Evolutionary conservation across 441 rosid genomes (phyloP), one percentile per base, ranked within the genome.

Genomic region (Gossypium davidsonii): DNA sequence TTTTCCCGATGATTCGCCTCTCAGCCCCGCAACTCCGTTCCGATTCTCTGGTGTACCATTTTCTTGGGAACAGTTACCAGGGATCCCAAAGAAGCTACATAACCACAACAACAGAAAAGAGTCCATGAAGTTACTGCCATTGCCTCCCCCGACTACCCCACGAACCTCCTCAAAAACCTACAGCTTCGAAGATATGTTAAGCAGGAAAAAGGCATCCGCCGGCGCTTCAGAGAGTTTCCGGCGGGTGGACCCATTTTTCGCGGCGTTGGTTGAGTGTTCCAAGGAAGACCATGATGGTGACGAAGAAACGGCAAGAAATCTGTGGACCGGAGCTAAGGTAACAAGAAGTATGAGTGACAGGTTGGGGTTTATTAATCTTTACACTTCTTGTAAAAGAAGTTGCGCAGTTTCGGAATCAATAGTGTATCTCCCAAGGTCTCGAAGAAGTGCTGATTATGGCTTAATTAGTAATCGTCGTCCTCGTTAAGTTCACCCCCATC

Each of bases 1-100:
- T 55, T 71, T 71, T 9, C 76, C 65, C 25, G 57, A 77, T 39
- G 72, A 74, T 44, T 66, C 72, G 18, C 72, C 72, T n/a, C 31
- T 18, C 31, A 67, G 77, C 63, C 91, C 94, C 3, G 85, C 88
- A 15, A 86, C 86, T 48, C 89, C 96, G 4, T 85, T 83, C 28
- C 79, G 83, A 10, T 75, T 83, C 20, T 84, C 87, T 4, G 97
- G 96, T 3, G 87, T 90, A 7, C 98, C 98, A 2, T 93, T 93
- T 76, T 93, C 98, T 0, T 93, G 98, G 98, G 98, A 93, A 67
- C 83, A 86, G 4, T 77, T 87, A 9, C 98, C 98, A 0, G 98
- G 98, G 48, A 85, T 91, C 46, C 97, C 98, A 1, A 93, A 93
- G 83, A 89, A 82, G 51, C 72, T 77, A 48, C 81, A 74, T 18